Base-by-base conservation (phyloP, 352 stramenopile genomes). In the Phytophthora fragariaefolia region DNA sequence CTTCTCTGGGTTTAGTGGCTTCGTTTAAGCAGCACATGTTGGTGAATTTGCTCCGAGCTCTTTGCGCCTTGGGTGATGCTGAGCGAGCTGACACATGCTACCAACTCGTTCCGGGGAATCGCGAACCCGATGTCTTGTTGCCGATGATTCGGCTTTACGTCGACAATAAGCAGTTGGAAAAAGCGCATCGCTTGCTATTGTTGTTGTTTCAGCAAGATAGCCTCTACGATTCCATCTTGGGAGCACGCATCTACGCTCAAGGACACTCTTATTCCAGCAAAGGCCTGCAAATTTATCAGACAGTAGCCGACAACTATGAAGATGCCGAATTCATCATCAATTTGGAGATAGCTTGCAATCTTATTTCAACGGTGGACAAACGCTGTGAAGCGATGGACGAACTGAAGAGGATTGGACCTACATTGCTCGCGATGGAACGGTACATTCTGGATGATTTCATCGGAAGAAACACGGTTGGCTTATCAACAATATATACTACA, bases 11-110 rank as follows among this genome's bases (percentile, higher is more conserved):
- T 15, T 49, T 60, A 15, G 34, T 80, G 15, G 23, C 18, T 4
- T 47, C 57, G 9, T 87, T 87, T 46, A 91, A 86, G 34, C 76
- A 79, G 26, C 40, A 64, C 5, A 60, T 84, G 12, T 51, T 95
- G 20, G 13, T 68, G 4, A 87, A 83, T 53, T 67, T 87, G 12
- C 48, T 93, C 42, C 54, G 72, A 10, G 79, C 84, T n/a, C 67
- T 90, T 12, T 76, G 72, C n/a, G 53, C 62, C 15, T 72, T 69
- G 27, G 64, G 64, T 38, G 84, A 93, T 34, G 59, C 89, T 22
- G 73, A 87, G 34, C 75, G 76, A 69, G 80, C 86, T 34, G 84
- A 95, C 65, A 66, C 67, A 13, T 92, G 83, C 42, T 95, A 79
- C 50, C 61, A 79, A 3, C 53, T 87, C 3, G 63, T 90, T 28